These are phyloP conservation scores for Colletotrichum gigasporum DNA, from an alignment of 2,329 filamentous ascomycete species.

Conservation along the genomic window DNA sequence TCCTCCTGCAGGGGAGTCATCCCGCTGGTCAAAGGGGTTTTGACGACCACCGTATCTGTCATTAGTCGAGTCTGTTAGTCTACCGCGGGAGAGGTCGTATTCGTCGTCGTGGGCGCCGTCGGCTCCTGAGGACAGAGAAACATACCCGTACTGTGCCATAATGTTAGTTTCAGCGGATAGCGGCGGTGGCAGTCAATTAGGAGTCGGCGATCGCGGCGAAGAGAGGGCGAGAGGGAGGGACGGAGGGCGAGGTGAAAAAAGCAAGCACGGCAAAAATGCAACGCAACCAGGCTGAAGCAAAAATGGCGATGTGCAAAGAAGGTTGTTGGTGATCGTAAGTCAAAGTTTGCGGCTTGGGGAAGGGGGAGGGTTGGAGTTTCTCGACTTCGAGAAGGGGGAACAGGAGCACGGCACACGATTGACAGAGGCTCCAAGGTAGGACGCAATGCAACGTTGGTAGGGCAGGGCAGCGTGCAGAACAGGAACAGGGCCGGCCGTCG, in stretches of 20 bases:
- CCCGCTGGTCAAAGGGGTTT: conserved; percentile 69
- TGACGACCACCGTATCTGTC: conserved; percentile 62
- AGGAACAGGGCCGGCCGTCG: conserved; percentile 21
- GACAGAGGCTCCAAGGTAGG: neutral
- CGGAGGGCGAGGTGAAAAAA: neutral
- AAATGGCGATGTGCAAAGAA: conserved; percentile 28
- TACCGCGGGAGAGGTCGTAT: conserved; percentile 26
- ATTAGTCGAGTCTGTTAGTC: conserved; percentile 41
- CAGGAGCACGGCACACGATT: conserved; percentile 33
- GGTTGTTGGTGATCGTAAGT: conserved; percentile 15
- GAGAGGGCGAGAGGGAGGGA: neutral
- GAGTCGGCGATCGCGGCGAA: neutral
- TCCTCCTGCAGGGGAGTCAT: conserved; percentile 41
- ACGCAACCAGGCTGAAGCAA: conserved; percentile 30
- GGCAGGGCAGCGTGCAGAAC: conserved; percentile 2
- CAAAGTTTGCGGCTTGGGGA: conserved; percentile 7
- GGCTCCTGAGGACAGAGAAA: conserved; percentile 35
- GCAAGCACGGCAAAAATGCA: conserved; percentile 24
- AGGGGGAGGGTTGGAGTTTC: neutral
- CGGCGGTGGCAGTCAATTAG: conserved; percentile 14
- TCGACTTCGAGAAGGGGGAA: conserved; percentile 30
- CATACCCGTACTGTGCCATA: conserved; percentile 59
- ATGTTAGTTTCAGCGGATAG: conserved; percentile 42
- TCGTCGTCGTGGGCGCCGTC: conserved; percentile 22
- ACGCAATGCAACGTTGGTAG: conserved; percentile 2